These are phyloP conservation scores for Hirsutella rhossiliensis DNA, from an alignment of 2,329 filamentous ascomycete genomes.

Conservation along the genomic window DNA sequence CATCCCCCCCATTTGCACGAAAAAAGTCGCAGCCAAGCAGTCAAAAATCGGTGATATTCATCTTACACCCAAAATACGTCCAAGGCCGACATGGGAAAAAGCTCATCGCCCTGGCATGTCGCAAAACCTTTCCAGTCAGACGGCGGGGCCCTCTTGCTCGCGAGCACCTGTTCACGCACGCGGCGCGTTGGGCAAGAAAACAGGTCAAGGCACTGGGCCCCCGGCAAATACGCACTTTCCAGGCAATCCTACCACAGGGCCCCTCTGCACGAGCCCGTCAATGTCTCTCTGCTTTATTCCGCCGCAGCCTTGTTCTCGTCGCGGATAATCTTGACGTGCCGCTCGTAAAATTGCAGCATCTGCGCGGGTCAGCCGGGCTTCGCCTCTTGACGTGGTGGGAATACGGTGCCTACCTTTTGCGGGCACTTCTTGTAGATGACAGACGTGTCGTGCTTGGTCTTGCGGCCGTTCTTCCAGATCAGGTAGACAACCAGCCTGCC, in stretches of 20 bases:
- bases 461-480: slow-evolving; percentile 61
- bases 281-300: slow-evolving; percentile 4
- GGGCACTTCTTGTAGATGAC: slow-evolving; percentile 66
- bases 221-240: background rate
- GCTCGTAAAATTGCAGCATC: slow-evolving; percentile 50
- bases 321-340: slow-evolving; percentile 41
- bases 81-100: too few relatives aligned
- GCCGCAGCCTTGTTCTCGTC: slow-evolving; percentile 15
- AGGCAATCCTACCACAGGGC: background rate
- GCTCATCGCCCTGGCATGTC: too few relatives aligned
- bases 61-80: too few relatives aligned
- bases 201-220: too few relatives aligned
- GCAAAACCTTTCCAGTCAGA: too few relatives aligned
- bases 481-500: slow-evolving; percentile 55
- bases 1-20: too few relatives aligned
- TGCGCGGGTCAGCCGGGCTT: slow-evolving; percentile 12
- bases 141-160: too few relatives aligned
- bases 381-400: too few relatives aligned
- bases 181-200: too few relatives aligned
- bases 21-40: too few relatives aligned
- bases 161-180: too few relatives aligned
- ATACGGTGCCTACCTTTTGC: slow-evolving; percentile 47
- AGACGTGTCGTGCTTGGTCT: slow-evolving; percentile 59
- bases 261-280: background rate
- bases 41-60: too few relatives aligned